These are phyloP conservation scores for Vitis cinerea DNA, from an alignment of 164 flowering plant genomes.

Conservation along the genomic window DNA sequence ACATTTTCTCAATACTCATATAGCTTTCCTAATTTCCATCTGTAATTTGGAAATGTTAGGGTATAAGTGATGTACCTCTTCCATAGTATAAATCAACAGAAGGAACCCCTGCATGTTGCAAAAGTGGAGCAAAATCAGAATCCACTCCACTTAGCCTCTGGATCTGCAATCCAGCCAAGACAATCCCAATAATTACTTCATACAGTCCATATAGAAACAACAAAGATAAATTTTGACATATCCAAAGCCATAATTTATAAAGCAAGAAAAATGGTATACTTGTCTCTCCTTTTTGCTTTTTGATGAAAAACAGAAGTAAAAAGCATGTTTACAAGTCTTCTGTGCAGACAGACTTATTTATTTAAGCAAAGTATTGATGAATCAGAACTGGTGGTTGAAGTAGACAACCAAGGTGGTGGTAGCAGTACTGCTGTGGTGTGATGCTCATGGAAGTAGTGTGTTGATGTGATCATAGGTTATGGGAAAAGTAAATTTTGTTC, in stretches of 20 bases:
- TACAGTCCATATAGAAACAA: neutral
- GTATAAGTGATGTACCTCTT: slow-evolving; percentile 45
- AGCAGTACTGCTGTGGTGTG: no score
- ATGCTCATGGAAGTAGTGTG: no score
- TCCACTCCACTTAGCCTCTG: slow-evolving; percentile 72
- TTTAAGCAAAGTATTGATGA: no score
- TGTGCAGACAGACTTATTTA: no score
- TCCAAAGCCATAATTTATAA: neutral
- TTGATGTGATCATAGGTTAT: no score
- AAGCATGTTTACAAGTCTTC: no score
- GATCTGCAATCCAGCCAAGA: slow-evolving; percentile 46
- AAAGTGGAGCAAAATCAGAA: slow-evolving; percentile 91
- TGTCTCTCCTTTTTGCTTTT: no score
- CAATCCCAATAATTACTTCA: neutral
- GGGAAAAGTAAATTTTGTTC: no score
- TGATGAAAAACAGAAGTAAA: no score
- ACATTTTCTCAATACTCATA: neutral
- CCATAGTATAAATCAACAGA: slow-evolving; percentile 83
- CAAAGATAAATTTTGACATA: neutral
- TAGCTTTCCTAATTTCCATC: neutral
- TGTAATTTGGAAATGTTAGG: neutral
- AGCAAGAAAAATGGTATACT: neutral
- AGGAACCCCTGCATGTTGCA: slow-evolving; percentile 92
- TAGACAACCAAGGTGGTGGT: no score
- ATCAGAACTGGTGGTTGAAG: no score